phyloP scores from a whole-genome alignment of 2,329 filamentous ascomycete species.

The Aureobasidium vineae region DNA sequence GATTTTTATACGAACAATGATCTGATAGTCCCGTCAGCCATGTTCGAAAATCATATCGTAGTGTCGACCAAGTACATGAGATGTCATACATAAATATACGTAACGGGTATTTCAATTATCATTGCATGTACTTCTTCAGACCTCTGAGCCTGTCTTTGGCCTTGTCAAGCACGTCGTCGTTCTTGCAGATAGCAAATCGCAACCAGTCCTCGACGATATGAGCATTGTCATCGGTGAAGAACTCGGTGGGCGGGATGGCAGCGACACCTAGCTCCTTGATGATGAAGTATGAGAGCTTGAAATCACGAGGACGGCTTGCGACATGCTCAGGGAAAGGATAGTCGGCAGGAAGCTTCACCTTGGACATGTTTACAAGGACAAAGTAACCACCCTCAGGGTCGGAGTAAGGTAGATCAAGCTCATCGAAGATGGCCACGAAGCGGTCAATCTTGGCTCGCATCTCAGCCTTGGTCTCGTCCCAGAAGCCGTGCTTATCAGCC shows the following conservation, averaged over 20 bases:
- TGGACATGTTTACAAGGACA: slow-evolving; percentile 87
- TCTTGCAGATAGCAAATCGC: slow-evolving; percentile 94
- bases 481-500: slow-evolving; percentile 82
- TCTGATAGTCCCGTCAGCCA: background rate
- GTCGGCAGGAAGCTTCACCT: slow-evolving; percentile 76
- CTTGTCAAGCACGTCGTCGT: slow-evolving; percentile 67
- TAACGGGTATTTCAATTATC: background rate
- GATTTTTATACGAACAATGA: background rate
- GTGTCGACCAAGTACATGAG: background rate
- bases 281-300: slow-evolving; percentile 93
- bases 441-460: slow-evolving; percentile 87
- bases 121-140: slow-evolving; percentile 50
- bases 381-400: slow-evolving; percentile 98
- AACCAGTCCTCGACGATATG: slow-evolving; percentile 90
- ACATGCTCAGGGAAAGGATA: slow-evolving; percentile 92
- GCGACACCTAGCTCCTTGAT: slow-evolving; percentile 96
- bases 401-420: slow-evolving; percentile 62
- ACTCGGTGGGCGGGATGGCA: slow-evolving; percentile 94
- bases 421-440: slow-evolving; percentile 68
- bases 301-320: slow-evolving; percentile 80
- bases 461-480: slow-evolving; percentile 75
- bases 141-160: slow-evolving; percentile 52
- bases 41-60: background rate
- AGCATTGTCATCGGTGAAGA: slow-evolving; percentile 83
- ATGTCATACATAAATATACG: background rate